Evolutionary conservation across 73 alveolate genomes (phyloP), one percentile per base, ranked within the genome.

Genomic region (Urostyla sp.): DNA sequence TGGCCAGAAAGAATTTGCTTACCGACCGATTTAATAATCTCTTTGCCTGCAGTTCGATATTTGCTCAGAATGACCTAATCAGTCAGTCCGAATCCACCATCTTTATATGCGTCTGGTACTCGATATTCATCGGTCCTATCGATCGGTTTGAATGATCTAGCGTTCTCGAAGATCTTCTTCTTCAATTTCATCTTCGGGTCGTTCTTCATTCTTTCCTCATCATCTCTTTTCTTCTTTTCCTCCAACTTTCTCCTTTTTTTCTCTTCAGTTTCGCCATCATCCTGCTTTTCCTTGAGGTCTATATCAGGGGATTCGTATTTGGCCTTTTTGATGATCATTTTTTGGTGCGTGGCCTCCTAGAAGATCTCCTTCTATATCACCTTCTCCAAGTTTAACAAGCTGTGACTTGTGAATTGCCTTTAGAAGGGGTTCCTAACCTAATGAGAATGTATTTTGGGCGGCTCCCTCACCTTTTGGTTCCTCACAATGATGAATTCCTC

Each of bases 21-120:
- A 13, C 98, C 98, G 26, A 93, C 73, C 63, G 74, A 37, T 54
- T 85, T 90, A 20, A 93, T 59, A 24, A 93, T 44, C 50, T 93
- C 97, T 72, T 90, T 91, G 8, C 94, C 96, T 26, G 89, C 88
- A 13, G 86, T 74, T 77, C 98, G 67, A 16, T 79, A 81, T 50
- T 78, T 94, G 18, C 55, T 32, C 10, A 79, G 28, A 6, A 78
- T 66, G n/a, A 35, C 69, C 67, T 80, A 30, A 69, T 94, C 97
- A 10, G 18, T 21, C 34, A 91, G 50, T 34, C 67, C 80, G 38
- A 82, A 75, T 8, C 97, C 97, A 13, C 97, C 97, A 54, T 77
- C 67, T 26, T 75, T 54, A 38, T 80, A 79, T 18, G 97, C 89
- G n/a, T 67, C 90, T 7, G 83, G 55, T 30, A 76, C 87, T 54